A percentile compares a stretch with the other conserved stretches of the same genome.
These are phyloP conservation scores for Fusarium setosum DNA, from an alignment of 2,329 filamentous ascomycete genomes.

Conservation along the genomic window DNA sequence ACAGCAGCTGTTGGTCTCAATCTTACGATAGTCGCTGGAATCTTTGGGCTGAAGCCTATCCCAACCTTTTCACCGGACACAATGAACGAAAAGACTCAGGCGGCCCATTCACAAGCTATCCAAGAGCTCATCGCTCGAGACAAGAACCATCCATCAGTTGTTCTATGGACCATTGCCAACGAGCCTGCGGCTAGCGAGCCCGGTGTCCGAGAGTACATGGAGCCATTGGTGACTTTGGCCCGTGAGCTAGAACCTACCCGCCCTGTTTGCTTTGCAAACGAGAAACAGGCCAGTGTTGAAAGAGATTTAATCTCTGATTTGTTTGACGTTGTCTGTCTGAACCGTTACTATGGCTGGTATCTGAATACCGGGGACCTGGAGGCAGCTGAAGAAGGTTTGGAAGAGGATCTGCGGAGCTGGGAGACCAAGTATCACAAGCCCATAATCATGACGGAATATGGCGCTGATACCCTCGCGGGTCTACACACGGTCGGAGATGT, in stretches of 20 bases:
- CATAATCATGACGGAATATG: slow-evolving; percentile 25
- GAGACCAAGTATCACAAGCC: slow-evolving; percentile 18
- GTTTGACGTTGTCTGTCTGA: slow-evolving; percentile 21
- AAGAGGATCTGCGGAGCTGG: slow-evolving; percentile 11
- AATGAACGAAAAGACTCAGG: slow-evolving; percentile 10
- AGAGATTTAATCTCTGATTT: slow-evolving; percentile 16
- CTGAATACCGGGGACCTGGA: slow-evolving; percentile 10
- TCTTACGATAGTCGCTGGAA: slow-evolving; percentile 9
- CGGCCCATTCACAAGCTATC: slow-evolving; percentile 14
- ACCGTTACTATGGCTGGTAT: slow-evolving; percentile 31
- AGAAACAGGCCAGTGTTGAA: neutral
- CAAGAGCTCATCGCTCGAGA: slow-evolving; percentile 18
- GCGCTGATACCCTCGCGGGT: slow-evolving; percentile 13
- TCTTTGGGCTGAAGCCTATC: neutral
- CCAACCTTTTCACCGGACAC: slow-evolving; percentile 20
- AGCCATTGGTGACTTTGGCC: slow-evolving; percentile 11
- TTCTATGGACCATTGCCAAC: slow-evolving; percentile 23
- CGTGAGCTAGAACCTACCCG: slow-evolving; percentile 16
- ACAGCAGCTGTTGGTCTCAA: slow-evolving; percentile 23
- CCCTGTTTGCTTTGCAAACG: slow-evolving; percentile 19
- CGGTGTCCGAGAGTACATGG: slow-evolving; percentile 15
- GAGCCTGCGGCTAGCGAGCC: slow-evolving; percentile 17
- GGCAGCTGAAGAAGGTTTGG: slow-evolving; percentile 11
- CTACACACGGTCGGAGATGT: slow-evolving; percentile 22
- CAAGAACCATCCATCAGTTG: slow-evolving; percentile 26